phyloP scores from a whole-genome alignment of 2,329 filamentous ascomycete genomes.

The Aspergillus fischeri region DNA sequence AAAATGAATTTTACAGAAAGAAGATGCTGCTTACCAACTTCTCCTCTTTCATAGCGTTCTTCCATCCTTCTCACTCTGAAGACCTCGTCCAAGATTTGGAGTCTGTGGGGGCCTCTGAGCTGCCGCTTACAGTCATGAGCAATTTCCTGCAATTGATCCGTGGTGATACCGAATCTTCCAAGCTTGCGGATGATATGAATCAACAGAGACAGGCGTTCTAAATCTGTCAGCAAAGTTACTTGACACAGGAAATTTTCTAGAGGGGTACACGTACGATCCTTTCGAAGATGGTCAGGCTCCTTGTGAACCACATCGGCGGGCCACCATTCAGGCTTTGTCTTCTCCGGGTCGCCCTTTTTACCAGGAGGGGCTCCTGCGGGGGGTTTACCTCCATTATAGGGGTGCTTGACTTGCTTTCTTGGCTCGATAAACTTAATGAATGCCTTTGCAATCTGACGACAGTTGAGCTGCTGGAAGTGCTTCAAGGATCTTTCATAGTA shows the following conservation, averaged over 20 bases:
- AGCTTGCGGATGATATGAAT: constrained; percentile 41
- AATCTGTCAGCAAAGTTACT: constrained; percentile 3
- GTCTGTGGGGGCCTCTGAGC: constrained; percentile 31
- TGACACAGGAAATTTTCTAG: not conserved
- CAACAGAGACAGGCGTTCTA: constrained; percentile 36
- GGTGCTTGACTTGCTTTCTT: constrained; percentile 45
- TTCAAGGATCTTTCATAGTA: constrained; percentile 42
- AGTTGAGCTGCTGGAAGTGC: constrained; percentile 44
- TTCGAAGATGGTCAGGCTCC: constrained; percentile 47
- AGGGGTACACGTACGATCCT: constrained; percentile 36
- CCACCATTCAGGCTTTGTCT: constrained; percentile 45
- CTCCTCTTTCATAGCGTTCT: constrained; percentile 38
- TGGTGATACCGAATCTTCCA: constrained; percentile 30
- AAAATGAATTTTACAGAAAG: too few relatives aligned
- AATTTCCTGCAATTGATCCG: constrained; percentile 38
- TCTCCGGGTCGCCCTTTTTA: constrained; percentile 39
- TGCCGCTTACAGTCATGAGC: constrained; percentile 38
- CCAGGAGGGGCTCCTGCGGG: constrained; percentile 31
- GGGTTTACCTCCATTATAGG: constrained; percentile 45
- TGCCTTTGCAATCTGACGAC: constrained; percentile 42
- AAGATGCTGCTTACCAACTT: constrained; percentile 32
- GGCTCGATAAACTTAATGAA: constrained; percentile 47
- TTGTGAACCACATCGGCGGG: constrained; percentile 43
- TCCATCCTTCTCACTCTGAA: constrained; percentile 38
- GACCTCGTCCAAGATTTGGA: constrained; percentile 39